Base-by-base conservation (phyloP, 2,329 filamentous ascomycete genomes). In the Talaromyces rugulosus region DNA sequence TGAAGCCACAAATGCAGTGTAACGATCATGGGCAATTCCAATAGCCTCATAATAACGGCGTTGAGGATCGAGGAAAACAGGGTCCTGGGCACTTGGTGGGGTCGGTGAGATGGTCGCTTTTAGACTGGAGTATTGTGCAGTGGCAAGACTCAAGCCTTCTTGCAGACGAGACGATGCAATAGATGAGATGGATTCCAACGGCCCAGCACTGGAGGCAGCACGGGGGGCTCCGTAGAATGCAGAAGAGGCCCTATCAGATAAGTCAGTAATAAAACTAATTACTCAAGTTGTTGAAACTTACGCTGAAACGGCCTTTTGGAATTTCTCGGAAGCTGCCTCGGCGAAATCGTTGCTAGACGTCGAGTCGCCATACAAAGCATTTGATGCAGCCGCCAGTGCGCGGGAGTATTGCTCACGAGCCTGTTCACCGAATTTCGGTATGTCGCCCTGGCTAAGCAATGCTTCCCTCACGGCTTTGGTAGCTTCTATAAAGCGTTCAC, bases 31-130 rank as follows among this genome's bases (percentile, higher is more conserved):
- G 0, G 92, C 91, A 52, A 91, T 75, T 31, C 91, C 91, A 28
- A 95, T 75, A 11, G 88, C 90, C 65, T 91, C 89, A 68, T 92
- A 93, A 74, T 94, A 94, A 62, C 89, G 78, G 82, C 87, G 71
- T 81, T 85, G 71, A 78, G 85, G 77, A 81, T 84, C 80, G 77
- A 88, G 74, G 78, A 88, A 63, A 74, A 83, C 74, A 71, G 80
- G 74, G 68, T 85, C 66, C 76, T 86, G 66, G 72, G 81, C 78
- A 78, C 1, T 88, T 87, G 1, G 87, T 83, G 47, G 87, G 84
- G 14, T 86, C 82, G 23, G 87, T 85, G 47, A 31, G 23, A 89
- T 79, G 31, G 86, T 87, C 59, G 86, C 81, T 73, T 88, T 87
- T n/a, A 87, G 87, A 59, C 80, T 85, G 56, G 87, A 82, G 67